Percentiles rank a stretch among this genome's conserved stretches.
Evolutionary conservation across 176 grass and related monocot genomes (phyloP).

Genomic region (Luzula sylvatica): DNA sequence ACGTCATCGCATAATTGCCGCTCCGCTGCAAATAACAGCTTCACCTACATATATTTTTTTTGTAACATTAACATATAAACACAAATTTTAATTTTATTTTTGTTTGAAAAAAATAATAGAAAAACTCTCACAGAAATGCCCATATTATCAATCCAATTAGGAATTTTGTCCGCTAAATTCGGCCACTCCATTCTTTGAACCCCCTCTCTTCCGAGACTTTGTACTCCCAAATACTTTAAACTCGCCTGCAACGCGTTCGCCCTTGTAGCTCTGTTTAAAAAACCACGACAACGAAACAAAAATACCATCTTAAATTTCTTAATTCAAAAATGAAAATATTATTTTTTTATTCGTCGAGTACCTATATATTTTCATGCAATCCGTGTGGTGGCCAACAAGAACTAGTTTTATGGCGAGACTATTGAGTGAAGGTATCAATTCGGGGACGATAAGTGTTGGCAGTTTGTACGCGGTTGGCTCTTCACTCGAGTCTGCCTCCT

Average conservation of each 20-base stretch:
- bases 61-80: no score
- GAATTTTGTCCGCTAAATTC: constrained; percentile 31
- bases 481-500: background rate
- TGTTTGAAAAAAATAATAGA: constrained; percentile 5
- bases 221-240: constrained; percentile 43
- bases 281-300: constrained; percentile 1
- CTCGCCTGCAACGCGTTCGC: constrained; percentile 39
- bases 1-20: constrained; percentile 47
- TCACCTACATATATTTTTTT: constrained; percentile 49
- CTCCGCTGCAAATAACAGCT: constrained; percentile 58
- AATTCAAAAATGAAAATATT: background rate
- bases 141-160: constrained; percentile 39
- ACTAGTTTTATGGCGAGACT: constrained; percentile 39
- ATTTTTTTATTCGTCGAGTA: no score
- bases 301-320: background rate
- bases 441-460: constrained; percentile 42
- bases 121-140: constrained; percentile 41
- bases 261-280: constrained; percentile 32
- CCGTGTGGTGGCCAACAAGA: constrained; percentile 33
- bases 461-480: constrained; percentile 13
- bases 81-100: no score
- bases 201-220: constrained; percentile 40
- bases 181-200: constrained; percentile 36
- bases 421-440: constrained; percentile 31
- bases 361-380: constrained; percentile 52